Conservation (phyloP, 1,284 basidiomycete species). For the Exobasidium rhododendri region DNA sequence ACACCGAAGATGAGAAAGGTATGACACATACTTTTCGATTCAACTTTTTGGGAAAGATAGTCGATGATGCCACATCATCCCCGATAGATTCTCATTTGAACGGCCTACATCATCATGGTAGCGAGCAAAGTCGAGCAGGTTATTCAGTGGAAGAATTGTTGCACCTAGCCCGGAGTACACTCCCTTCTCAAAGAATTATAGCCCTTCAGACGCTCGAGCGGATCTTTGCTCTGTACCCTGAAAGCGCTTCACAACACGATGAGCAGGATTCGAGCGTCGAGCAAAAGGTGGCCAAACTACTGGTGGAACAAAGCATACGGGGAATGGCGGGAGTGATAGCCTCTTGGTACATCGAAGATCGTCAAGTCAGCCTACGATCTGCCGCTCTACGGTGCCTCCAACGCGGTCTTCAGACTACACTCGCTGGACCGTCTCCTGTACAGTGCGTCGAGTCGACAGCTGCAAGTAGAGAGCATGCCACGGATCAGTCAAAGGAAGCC, state of each 20-base stretch:
- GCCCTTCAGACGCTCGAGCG: slow-evolving; percentile 73
- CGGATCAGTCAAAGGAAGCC: background rate
- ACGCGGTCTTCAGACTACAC: slow-evolving; percentile 8
- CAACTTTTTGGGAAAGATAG: slow-evolving; percentile 36
- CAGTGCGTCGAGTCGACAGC: background rate
- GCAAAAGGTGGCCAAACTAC: slow-evolving; percentile 10
- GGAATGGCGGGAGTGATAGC: slow-evolving; percentile 4
- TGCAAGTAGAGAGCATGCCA: background rate
- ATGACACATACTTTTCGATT: slow-evolving; percentile 29
- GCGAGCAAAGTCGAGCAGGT: slow-evolving; percentile 74
- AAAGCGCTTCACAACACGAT: background rate
- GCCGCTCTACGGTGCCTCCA: slow-evolving; percentile 4
- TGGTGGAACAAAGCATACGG: background rate
- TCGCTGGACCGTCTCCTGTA: background rate
- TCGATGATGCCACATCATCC: slow-evolving; percentile 8
- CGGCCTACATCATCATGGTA: slow-evolving; percentile 80
- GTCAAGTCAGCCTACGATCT: slow-evolving; percentile 16
- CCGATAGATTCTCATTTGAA: slow-evolving; percentile 9
- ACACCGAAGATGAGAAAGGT: background rate
- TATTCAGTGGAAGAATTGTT: slow-evolving; percentile 87
- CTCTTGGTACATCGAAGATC: slow-evolving; percentile 19
- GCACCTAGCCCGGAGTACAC: slow-evolving; percentile 73
- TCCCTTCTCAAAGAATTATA: slow-evolving; percentile 75
- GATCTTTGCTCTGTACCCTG: slow-evolving; percentile 54
- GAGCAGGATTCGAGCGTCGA: background rate